Conservation (phyloP, 2,329 filamentous ascomycete species). For the Aureobasidium vineae region DNA sequence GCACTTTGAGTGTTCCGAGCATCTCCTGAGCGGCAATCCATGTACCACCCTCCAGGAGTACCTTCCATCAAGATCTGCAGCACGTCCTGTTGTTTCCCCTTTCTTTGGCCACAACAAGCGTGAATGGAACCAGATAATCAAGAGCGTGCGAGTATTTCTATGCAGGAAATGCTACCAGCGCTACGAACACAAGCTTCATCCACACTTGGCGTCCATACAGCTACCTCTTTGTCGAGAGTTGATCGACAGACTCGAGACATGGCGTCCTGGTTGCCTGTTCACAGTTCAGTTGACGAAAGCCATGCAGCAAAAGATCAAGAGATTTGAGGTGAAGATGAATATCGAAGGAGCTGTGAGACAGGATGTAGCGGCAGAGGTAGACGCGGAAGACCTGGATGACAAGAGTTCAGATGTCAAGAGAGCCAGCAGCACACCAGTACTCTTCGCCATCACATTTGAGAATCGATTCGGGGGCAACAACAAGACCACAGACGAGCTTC, state of each 20-base stretch:
- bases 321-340: background rate
- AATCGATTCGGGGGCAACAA: conserved; percentile 4
- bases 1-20: conserved; percentile 12
- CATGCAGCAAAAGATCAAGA: background rate
- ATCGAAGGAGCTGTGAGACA: background rate
- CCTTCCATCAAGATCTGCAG: background rate
- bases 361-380: background rate
- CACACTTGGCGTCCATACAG: background rate
- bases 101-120: conserved; percentile 26
- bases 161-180: conserved; percentile 23
- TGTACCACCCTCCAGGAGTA: conserved; percentile 18
- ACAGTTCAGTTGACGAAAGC: background rate
- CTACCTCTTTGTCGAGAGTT: conserved; percentile 7
- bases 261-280: conserved; percentile 13
- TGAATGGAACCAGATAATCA: conserved; percentile 17
- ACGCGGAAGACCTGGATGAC: background rate
- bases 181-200: background rate
- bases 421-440: background rate
- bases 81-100: background rate
- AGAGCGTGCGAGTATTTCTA: background rate
- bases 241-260: conserved; percentile 4
- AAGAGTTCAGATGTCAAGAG: background rate
- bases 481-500: conserved; percentile 8
- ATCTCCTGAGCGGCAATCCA: background rate
- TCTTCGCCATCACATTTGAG: background rate